Conservation (phyloP, 2,329 filamentous ascomycete species). For the Botryotinia convoluta region DNA sequence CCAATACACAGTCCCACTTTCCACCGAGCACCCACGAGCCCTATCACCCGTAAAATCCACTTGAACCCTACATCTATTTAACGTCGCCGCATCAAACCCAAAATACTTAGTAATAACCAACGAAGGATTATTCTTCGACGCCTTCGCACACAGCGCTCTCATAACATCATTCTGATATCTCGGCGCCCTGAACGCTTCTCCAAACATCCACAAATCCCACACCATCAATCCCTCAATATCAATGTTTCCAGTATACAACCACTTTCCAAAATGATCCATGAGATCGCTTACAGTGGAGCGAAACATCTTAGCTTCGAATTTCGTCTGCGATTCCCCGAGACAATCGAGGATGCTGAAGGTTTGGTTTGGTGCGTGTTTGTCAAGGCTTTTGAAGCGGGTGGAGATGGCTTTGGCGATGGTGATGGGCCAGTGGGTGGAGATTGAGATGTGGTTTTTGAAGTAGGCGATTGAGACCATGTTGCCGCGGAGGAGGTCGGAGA, state of each 20-base stretch:
- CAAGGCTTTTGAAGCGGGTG: not conserved
- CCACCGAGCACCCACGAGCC: not conserved
- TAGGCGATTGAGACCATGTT: not conserved
- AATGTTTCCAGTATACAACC: not conserved
- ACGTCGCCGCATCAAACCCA: not conserved
- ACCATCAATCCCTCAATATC: not conserved
- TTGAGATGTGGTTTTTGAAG: not conserved
- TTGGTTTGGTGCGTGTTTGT: not conserved
- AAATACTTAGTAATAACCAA: not conserved
- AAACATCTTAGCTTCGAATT: not conserved
- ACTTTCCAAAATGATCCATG: not conserved
- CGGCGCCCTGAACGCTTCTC: not conserved
- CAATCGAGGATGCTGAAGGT: not conserved
- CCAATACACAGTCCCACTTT: not conserved
- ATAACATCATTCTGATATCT: not conserved
- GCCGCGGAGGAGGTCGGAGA: not conserved
- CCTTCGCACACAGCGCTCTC: not conserved
- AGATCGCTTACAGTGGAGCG: not conserved
- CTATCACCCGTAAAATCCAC: not conserved
- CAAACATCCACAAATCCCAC: slow-evolving; percentile 1
- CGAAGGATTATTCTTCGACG: not conserved
- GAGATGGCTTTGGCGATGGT: not conserved
- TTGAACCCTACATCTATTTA: not conserved
- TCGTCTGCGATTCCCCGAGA: not conserved
- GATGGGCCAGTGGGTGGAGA: not conserved